Evolutionary conservation across 2,329 filamentous ascomycete genomes (phyloP).

Genomic region (Fusarium phyllophilum): DNA sequence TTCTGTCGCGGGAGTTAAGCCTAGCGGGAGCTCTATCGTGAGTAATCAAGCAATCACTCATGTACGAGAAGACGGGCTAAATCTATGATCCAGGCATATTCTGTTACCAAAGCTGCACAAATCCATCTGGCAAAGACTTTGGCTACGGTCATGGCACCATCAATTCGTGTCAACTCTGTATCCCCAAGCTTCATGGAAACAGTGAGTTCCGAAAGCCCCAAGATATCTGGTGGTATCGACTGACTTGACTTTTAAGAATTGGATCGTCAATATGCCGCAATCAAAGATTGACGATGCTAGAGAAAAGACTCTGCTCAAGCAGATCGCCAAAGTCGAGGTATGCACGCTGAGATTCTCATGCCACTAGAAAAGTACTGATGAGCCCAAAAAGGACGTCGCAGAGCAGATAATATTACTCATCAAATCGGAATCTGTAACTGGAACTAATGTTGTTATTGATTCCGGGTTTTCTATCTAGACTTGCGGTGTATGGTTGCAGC

Average conservation of each 20-base stretch:
- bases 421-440: background rate
- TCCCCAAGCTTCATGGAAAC: constrained; percentile 18
- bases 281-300: constrained; percentile 2
- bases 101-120: constrained; percentile 8
- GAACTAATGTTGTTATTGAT: constrained; percentile 1
- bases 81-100: background rate
- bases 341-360: accelerated
- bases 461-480: background rate
- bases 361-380: background rate
- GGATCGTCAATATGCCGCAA: background rate
- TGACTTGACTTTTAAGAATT: background rate
- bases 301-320: constrained; percentile 8
- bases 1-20: constrained; percentile 5
- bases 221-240: background rate
- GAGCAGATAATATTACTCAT: background rate
- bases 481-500: accelerated
- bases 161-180: constrained; percentile 8
- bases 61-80: background rate
- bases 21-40: constrained; percentile 11
- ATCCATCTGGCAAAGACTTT: constrained; percentile 8
- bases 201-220: background rate
- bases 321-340: constrained; percentile 7
- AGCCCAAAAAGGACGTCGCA: background rate
- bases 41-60: background rate
- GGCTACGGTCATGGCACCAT: constrained; percentile 9